Conservation (phyloP, 805 yeast genomes). For the Saccharomycopsis javanensis region DNA sequence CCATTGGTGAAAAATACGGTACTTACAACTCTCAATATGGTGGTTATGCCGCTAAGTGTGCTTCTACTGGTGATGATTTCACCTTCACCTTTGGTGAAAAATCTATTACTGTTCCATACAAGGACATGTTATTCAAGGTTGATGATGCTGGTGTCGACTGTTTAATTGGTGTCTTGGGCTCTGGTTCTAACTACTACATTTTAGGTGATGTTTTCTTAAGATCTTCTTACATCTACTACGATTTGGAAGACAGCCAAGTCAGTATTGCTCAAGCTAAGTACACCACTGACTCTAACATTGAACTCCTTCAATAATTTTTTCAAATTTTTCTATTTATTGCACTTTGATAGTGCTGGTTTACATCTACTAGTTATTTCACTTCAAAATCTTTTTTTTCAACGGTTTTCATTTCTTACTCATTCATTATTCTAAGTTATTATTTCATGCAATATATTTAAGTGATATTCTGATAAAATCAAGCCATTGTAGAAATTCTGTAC, state of each 20-base stretch:
- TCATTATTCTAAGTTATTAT: no score
- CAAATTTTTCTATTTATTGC: neutral
- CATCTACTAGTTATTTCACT: neutral
- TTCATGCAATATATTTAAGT: no score
- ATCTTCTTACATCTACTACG: slow-evolving; percentile 55
- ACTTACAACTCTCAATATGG: slow-evolving; percentile 6
- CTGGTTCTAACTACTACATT: slow-evolving; percentile 22
- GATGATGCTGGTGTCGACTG: slow-evolving; percentile 9
- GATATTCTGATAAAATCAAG: no score
- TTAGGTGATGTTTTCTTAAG: slow-evolving; percentile 51
- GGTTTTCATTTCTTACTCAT: neutral
- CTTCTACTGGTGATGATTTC: slow-evolving; percentile 22
- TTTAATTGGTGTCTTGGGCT: slow-evolving; percentile 13
- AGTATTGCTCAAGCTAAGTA: slow-evolving; percentile 42
- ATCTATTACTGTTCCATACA: slow-evolving; percentile 14
- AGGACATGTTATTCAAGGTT: slow-evolving; percentile 12
- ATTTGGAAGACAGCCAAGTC: slow-evolving; percentile 46
- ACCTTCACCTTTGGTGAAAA: slow-evolving; percentile 8
- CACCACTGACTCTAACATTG: slow-evolving; percentile 20
- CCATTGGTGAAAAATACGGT: slow-evolving; percentile 12
- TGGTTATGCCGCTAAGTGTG: slow-evolving; percentile 11
- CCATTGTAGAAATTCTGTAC: no score
- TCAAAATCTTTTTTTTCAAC: neutral
- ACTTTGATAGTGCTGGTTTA: neutral
- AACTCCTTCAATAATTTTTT: slow-evolving; percentile 18